Evolutionary conservation across 2,329 filamentous ascomycete genomes (phyloP), one percentile per base, ranked within the genome.

Genomic region (Monosporascus ibericus): DNA sequence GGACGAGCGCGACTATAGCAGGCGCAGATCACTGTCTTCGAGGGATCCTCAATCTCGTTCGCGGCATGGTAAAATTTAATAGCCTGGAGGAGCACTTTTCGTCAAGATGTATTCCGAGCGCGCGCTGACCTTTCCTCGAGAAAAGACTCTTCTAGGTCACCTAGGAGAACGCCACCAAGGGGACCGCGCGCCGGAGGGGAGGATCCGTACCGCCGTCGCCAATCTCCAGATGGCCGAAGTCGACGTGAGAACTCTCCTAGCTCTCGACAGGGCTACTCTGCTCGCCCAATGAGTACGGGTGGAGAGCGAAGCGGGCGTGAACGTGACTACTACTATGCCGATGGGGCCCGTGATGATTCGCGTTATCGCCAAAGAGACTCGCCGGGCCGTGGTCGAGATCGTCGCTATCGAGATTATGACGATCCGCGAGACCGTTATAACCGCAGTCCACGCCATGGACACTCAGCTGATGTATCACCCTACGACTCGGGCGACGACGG

Each of bases 61-160:
- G 60, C 64, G 64, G 63, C 65, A 68, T 63, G 65, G 65, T 68
- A 68, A 67, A 66, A 65, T 60, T 59, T 63, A 60, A 64, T 54
- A 63, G 63, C 65, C 65, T 66, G 63, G 63, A 62, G 60, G 56
- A 63, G 51, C 52, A 52, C 30, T 52, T 58, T 60, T 46, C 20
- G 54, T 63, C 50, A 54, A 61, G 44, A 56, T 60, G 40, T 51
- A 53, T 51, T 50, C 52, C 59, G 65, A 66, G 62, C 60, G 57
- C 63, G 57, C 55, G 66, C 66, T 68, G 57, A 68, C 66, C 65
- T 65, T 60, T 62, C 60, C 60, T 48, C 54, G 62, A 63, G 64
- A 60, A 61, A 68, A 68, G 65, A 67, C 59, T 60, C 63, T 55
- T 67, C 66, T 60, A 68, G 66, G 51, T 68, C 64, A 47, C 63